Evolutionary conservation across 257 asterid genomes (phyloP), one percentile per base, ranked within the genome.

Genomic region (Agastache rugosa): DNA sequence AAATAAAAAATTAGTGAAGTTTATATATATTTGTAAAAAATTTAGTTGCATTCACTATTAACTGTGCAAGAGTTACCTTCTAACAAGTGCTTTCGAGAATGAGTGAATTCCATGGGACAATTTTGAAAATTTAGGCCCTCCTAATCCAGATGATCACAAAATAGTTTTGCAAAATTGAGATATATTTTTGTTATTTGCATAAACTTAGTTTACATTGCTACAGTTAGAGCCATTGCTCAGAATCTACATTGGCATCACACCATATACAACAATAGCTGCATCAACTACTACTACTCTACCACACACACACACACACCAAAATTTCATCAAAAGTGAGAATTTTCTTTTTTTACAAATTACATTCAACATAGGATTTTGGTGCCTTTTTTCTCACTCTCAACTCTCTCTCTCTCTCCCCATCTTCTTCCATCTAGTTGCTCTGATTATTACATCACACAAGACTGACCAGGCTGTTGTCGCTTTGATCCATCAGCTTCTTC

Each of bases 401-500:
- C 47, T n/a, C n/a, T 39, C 6, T 5, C 72, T 35, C 45, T 54
- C 39, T 25, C 47, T 50, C 64, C 50, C 9, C 59, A n/a, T 6
- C 35, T 14, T 8, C 8, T 17, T 8, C 11, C 11, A 7, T 37
- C 42, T 37, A 31, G 37, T 31, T 31, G 37, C 8, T 31, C 37
- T 31, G 37, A 31, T 5, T n/a, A n/a, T n/a, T 56, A 31, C 31
- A 25, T 75, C 59, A 84, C 66, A 83, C 83, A 31, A 78, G 82
- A 62, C 83, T 74, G 27, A 66, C 61, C 79, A 85, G 74, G 79
- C 83, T 89, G 59, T 47, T 80, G 51, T 82, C 87, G 56, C 80
- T 79, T 17, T 53, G 81, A 76, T 72, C 86, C 50, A 76, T 34
- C 16, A 86, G 60, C 88, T 84, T 89, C 77, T 73, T 86, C 5